Percentiles rank a stretch among this genome's conserved stretches.
phyloP scores from a whole-genome alignment of 208 protist species.

The Herpetomonas muscarum region DNA sequence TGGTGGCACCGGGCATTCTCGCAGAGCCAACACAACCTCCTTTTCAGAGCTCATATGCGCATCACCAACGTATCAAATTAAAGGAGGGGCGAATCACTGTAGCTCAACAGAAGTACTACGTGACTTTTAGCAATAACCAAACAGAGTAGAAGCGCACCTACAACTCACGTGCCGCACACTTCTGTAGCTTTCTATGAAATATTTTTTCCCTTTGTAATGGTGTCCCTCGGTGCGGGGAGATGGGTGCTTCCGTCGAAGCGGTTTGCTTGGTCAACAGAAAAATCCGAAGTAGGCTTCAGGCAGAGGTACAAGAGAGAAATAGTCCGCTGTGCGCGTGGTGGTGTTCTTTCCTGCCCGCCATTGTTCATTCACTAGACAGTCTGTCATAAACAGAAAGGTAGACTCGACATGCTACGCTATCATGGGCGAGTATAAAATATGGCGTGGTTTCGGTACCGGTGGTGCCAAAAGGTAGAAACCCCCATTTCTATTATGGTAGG shows the following conservation, averaged over 20 bases:
- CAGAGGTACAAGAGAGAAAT: background rate
- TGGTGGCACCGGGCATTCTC: background rate
- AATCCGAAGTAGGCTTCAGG: background rate
- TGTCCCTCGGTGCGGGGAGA: background rate
- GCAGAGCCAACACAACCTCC: background rate
- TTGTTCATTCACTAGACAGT: background rate
- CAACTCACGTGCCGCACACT: background rate
- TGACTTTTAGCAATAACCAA: background rate
- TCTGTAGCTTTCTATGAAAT: background rate
- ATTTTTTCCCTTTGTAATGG: background rate
- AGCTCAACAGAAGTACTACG: background rate
- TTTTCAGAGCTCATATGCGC: background rate
- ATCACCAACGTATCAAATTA: background rate
- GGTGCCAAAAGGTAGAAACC: too few relatives aligned
- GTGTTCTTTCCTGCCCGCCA: too few relatives aligned
- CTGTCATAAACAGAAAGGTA: too few relatives aligned
- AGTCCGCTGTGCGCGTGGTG: too few relatives aligned
- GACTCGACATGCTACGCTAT: too few relatives aligned
- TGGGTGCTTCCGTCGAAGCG: too few relatives aligned
- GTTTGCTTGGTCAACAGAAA: too few relatives aligned
- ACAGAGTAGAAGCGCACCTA: background rate
- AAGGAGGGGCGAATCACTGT: conserved; percentile 9
- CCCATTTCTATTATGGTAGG: too few relatives aligned
- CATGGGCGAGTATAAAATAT: too few relatives aligned
- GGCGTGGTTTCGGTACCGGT: too few relatives aligned